These are phyloP conservation scores for Lindgomyces ingoldianus DNA, from an alignment of 495 filamentous ascomycete species.

Conservation along the genomic window DNA sequence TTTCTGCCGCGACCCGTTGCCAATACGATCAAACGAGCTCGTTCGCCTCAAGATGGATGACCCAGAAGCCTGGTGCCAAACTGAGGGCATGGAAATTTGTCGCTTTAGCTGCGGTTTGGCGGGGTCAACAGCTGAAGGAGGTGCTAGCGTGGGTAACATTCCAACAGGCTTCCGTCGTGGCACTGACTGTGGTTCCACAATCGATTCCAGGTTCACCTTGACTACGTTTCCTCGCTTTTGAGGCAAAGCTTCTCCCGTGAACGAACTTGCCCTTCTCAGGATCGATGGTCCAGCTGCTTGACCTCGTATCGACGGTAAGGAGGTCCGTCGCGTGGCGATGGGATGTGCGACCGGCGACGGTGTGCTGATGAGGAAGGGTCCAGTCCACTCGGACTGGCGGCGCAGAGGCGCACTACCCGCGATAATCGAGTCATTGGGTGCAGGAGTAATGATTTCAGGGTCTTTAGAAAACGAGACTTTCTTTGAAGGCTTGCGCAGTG, in stretches of 20 bases:
- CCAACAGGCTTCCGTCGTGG: no score
- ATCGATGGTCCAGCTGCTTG: background rate
- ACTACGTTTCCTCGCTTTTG: background rate
- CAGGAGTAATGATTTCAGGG: background rate
- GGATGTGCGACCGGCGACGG: background rate
- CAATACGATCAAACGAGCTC: no score
- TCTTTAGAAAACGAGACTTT: background rate
- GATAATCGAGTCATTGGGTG: background rate
- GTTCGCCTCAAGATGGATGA: no score
- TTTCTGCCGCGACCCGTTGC: no score
- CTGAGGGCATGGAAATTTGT: no score
- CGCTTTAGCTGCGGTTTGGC: no score
- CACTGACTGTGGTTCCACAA: no score
- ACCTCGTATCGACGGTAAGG: background rate
- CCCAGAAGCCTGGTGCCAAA: no score
- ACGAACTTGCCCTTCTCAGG: background rate
- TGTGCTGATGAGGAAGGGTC: background rate
- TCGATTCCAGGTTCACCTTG: background rate
- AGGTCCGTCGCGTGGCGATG: background rate
- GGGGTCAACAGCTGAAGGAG: no score
- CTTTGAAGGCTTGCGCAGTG: background rate
- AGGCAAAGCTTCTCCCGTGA: background rate
- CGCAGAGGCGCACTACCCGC: background rate
- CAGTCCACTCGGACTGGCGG: background rate
- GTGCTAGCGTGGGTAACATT: no score